Conservation (phyloP, 73 alveolate genomes). For the Uronychia binucleata region DNA sequence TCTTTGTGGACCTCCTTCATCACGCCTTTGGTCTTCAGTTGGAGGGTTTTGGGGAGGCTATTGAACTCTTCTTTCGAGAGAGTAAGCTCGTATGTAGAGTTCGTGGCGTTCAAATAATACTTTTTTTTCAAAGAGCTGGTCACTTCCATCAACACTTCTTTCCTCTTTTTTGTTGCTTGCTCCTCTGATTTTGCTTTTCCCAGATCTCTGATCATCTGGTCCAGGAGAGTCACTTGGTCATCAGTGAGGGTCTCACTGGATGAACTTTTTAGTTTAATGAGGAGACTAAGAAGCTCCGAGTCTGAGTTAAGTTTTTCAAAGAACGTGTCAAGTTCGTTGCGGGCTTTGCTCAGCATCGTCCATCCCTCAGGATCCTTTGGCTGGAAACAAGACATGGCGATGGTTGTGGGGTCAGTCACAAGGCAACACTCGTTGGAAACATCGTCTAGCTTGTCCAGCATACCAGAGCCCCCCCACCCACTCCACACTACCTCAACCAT, state of each 20-base stretch:
- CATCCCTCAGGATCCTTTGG: slow-evolving; percentile 5
- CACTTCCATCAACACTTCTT: neutral
- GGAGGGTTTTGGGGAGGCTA: too few species aligned
- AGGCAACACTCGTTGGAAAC: slow-evolving; percentile 36
- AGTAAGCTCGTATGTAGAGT: too few species aligned
- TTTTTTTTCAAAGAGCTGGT: too few species aligned
- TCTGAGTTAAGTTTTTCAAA: slow-evolving; percentile 10
- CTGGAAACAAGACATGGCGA: neutral
- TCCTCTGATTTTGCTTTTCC: neutral
- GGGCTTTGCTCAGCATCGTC: neutral
- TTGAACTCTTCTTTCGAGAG: too few species aligned
- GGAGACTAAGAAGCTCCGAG: neutral
- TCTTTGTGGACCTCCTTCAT: too few species aligned
- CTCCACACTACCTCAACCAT: neutral
- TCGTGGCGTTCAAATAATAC: too few species aligned
- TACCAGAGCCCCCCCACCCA: neutral
- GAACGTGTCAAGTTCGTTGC: slow-evolving; percentile 6
- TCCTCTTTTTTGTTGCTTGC: neutral
- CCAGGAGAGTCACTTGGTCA: neutral
- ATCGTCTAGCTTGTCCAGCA: slow-evolving; percentile 1
- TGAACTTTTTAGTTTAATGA: neutral
- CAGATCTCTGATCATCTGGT: neutral
- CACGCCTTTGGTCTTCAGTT: too few species aligned
- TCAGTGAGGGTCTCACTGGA: neutral
- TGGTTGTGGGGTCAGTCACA: slow-evolving; percentile 10